Conservation (phyloP, 2,329 filamentous ascomycete species). For the Aspergillus floridensis region DNA sequence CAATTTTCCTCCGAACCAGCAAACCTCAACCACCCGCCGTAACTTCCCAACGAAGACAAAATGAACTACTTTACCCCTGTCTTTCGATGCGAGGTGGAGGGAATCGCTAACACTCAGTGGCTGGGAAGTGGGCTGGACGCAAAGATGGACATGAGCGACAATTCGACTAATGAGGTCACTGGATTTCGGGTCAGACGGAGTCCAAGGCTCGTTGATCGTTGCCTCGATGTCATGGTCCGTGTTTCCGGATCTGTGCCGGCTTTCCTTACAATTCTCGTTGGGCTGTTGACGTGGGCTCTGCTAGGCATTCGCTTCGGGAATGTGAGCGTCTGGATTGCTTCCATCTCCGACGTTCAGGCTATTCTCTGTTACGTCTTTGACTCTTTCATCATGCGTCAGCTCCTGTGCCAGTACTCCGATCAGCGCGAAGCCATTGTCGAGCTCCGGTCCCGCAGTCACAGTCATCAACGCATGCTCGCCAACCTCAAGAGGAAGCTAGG, state of each 20-base stretch:
- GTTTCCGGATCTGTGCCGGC: conserved; percentile 26
- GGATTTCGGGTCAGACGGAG: too few relatives aligned
- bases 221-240: conserved; percentile 28
- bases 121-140: too few relatives aligned
- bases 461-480: conserved; percentile 21
- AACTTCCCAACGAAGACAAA: too few relatives aligned
- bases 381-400: conserved; percentile 33
- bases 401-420: conserved; percentile 24
- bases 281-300: conserved; percentile 29
- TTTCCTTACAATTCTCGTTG: conserved; percentile 32
- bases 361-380: conserved; percentile 35
- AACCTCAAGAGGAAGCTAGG: conserved; percentile 4
- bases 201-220: conserved; percentile 7
- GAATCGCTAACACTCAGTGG: too few relatives aligned
- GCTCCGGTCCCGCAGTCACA: conserved; percentile 20
- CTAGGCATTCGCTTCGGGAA: conserved; percentile 26
- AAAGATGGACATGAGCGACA: too few relatives aligned
- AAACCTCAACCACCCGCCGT: too few relatives aligned
- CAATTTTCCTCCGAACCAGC: too few relatives aligned
- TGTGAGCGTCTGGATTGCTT: conserved; percentile 26
- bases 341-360: conserved; percentile 33
- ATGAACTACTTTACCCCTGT: too few relatives aligned
- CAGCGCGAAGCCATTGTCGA: conserved; percentile 14
- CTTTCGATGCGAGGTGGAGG: too few relatives aligned
- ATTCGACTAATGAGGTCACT: too few relatives aligned